Evolutionary conservation across 2,329 filamentous ascomycete genomes (phyloP), one percentile per base, ranked within the genome.

Genomic region (Phyllosticta capitalensis): DNA sequence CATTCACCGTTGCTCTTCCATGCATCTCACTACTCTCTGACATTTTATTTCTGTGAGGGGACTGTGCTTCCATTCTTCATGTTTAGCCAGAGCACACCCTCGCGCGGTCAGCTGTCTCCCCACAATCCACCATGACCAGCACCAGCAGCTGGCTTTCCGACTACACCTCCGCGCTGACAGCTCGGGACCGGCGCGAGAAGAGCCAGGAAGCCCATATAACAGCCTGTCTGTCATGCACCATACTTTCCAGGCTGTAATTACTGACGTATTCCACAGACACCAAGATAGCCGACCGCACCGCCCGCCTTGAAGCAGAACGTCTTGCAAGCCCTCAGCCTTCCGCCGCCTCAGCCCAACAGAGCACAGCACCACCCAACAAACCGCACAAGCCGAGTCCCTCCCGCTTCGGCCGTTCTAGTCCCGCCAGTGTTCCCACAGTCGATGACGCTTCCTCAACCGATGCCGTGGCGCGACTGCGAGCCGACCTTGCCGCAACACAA

Each of bases 401-500:
- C 7, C 58, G 49, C 49, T 48, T 66, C 63, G 55, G 60, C 59
- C 9, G 67, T 64, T 45, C 60, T 24, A 69, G 66, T 52, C 63
- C 69, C 2, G 59, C 67, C 26, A 60, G 62, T 9, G 63, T 63
- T 5, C 63, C 59, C 21, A 65, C 67, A 57, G 54, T 65, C 26
- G 67, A 65, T 63, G 68, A 62, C 22, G 45, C 65, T 24, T 58
- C 65, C 20, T 62, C 66, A 28, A 49, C 58, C 33, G 66, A 67
- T 56, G 61, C 64, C 38, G 61, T 70, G 53, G 62, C 68, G n/a
- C 69, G 69, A 58, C 73, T 68, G 56, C 74, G 67, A 57, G 76
- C 85, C 56, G 89, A 95, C 61, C 81, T 96, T 0, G 82, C 87
- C 21, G 83, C 89, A 68, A 88, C 90, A 5, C 83, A 95, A 63